Evolutionary conservation across 208 protist species (phyloP).

Genomic region (Porcisia hertigi): DNA sequence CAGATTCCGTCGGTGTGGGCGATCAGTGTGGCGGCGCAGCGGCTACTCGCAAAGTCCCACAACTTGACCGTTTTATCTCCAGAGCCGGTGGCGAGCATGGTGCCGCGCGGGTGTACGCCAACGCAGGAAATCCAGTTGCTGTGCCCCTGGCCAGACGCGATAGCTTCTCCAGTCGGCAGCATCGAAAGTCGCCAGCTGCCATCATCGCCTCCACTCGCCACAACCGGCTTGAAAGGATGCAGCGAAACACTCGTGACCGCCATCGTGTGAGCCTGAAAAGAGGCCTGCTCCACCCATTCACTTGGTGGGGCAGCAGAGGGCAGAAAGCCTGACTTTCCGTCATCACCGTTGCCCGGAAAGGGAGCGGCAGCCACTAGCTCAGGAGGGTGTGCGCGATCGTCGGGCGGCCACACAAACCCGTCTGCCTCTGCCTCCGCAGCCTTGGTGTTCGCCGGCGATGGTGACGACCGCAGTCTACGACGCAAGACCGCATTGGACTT

Average conservation of each 20-base stretch:
- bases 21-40: slow-evolving; percentile 85
- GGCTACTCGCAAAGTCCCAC: slow-evolving; percentile 94
- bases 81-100: slow-evolving; percentile 94
- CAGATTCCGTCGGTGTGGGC: slow-evolving; percentile 96
- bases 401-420: slow-evolving; percentile 68
- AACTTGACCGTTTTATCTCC: slow-evolving; percentile 97
- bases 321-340: background rate
- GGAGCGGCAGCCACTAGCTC: background rate
- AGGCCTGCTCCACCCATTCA: slow-evolving; percentile 63
- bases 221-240: slow-evolving; percentile 94
- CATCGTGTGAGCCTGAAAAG: slow-evolving; percentile 89
- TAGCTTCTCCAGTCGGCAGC: slow-evolving; percentile 91
- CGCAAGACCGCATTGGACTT: slow-evolving; percentile 10
- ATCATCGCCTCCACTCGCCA: slow-evolving; percentile 96
- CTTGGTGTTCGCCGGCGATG: slow-evolving; percentile 7
- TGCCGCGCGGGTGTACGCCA: slow-evolving; percentile 90
- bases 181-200: slow-evolving; percentile 94
- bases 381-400: slow-evolving; percentile 47
- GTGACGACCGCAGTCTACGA: background rate
- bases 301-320: slow-evolving; percentile 24
- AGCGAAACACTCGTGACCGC: slow-evolving; percentile 85
- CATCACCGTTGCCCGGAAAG: background rate
- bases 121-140: slow-evolving; percentile 91
- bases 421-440: slow-evolving; percentile 22
- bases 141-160: slow-evolving; percentile 95